Percentiles rank a stretch among this genome's conserved stretches.
phyloP scores from a whole-genome alignment of 78 protist species.

The Dictyostelium capitatum region DNA sequence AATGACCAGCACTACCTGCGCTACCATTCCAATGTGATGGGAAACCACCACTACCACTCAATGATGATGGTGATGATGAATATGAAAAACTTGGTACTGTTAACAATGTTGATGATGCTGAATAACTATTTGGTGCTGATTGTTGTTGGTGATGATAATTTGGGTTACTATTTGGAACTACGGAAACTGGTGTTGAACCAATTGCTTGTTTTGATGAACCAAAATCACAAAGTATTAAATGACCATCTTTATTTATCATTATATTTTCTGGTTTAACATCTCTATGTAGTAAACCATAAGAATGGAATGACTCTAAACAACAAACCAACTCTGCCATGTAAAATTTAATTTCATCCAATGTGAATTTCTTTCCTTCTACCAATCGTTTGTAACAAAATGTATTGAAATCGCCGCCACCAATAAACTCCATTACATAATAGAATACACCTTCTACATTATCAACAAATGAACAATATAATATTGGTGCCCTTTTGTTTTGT shows the following conservation, averaged over 20 bases:
- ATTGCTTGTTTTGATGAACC: conserved; percentile 89
- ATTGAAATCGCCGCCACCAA: conserved; percentile 71
- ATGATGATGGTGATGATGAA: not conserved
- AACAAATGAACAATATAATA: conserved; percentile 50
- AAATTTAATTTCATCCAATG: conserved; percentile 56
- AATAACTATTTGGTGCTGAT: not conserved
- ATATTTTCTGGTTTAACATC: conserved; percentile 96
- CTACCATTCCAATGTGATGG: not conserved
- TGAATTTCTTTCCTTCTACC: conserved; percentile 36
- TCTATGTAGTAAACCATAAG: conserved; percentile 89
- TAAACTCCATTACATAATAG: conserved; percentile 59
- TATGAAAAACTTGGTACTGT: not conserved
- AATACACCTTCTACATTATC: conserved; percentile 49
- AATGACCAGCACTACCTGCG: not conserved
- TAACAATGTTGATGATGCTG: not conserved
- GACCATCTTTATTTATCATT: conserved; percentile 83
- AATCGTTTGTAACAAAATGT: conserved; percentile 27
- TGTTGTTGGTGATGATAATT: too few relatives aligned
- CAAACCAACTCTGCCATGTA: conserved; percentile 62
- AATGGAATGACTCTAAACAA: conserved; percentile 87
- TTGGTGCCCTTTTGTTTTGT: conserved; percentile 46
- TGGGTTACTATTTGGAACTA: not conserved
- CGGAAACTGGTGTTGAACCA: not conserved
- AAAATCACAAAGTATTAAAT: conserved; percentile 90
- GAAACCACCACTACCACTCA: conserved; percentile 1